Evolutionary conservation across 106 monocot genomes (phyloP).

Genomic region (Vanilla planifolia): DNA sequence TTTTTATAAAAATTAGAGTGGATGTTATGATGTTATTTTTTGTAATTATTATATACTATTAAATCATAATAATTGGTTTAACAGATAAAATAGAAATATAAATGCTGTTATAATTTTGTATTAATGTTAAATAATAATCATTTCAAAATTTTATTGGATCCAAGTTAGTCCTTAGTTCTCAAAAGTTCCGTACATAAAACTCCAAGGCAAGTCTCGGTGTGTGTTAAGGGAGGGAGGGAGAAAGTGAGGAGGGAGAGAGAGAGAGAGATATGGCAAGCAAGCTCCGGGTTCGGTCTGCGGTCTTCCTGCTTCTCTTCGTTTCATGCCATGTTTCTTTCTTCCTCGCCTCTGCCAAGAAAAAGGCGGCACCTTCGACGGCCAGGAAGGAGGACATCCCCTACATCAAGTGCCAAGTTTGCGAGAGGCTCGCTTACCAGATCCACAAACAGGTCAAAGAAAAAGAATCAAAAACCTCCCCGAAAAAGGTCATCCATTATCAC

Average conservation of each 20-base stretch:
- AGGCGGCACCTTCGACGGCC: constrained; percentile 25
- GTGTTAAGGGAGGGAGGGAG: background rate
- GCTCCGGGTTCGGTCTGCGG: background rate
- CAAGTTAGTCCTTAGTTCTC: no score
- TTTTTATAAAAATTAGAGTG: no score
- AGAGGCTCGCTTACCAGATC: constrained; percentile 81
- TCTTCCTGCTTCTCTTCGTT: constrained; percentile 6
- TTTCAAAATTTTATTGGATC: no score
- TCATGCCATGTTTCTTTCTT: constrained; percentile 13
- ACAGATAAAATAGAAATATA: no score
- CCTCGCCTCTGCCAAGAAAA: constrained; percentile 30
- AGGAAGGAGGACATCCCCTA: constrained; percentile 83
- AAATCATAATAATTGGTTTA: no score
- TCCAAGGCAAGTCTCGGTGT: background rate
- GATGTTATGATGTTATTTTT: no score
- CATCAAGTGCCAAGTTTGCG: constrained; percentile 90
- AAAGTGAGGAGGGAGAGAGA: background rate
- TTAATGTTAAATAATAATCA: background rate
- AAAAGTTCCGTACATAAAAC: no score
- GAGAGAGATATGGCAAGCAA: constrained; percentile 1
- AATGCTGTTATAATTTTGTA: background rate
- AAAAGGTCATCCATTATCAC: constrained; percentile 34
- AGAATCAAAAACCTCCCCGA: constrained; percentile 51
- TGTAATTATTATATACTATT: no score
- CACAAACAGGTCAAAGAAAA: constrained; percentile 56